Base-by-base conservation (phyloP, 208 protist genomes). In the Crithidia bombi region DNA sequence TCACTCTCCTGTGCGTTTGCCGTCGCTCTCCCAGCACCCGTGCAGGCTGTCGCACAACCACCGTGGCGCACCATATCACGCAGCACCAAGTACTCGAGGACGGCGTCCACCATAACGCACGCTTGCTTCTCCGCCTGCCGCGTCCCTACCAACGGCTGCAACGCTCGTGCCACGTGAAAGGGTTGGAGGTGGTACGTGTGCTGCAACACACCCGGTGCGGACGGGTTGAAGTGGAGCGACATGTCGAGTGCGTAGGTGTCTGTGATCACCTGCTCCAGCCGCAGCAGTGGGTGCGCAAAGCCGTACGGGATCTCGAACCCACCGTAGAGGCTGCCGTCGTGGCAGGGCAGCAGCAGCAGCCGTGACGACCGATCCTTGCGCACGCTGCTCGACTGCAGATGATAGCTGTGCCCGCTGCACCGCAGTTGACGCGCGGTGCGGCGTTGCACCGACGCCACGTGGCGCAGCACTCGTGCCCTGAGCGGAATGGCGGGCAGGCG, bases 311-410 rank as follows among this genome's bases (percentile, higher is more conserved):
- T 46, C 61, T 83, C 81, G 44, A 65, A 66, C n/a, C 79, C 82
- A 25, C 63, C 63, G 65, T 76, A 83, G 36, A 94, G 79, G 58
- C 79, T 73, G 23, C 89, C 89, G 57, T 94, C 89, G 12, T 74
- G 69, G 51, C 87, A 90, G 5, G 79, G 79, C 35, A 92, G 36
- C 39, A 90, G 57, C 38, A 89, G 49, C 43, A 73, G 43, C 21
- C 64, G 65, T 30, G 75, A 66, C 44, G 55, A 67, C 59, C 23
- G 44, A 36, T 59, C 73, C 66, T 55, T 78, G 32, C 61, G 73
- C 61, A 65, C 54, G 51, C 76, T 72, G 36, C 65, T 70, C 44
- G 55, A 69, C 69, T 75, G 76, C 64, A 80, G 73, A 39, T 68
- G 65, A 12, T 74, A 65, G 54, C 61, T 59, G 55, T 62, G 64